phyloP scores from a whole-genome alignment of 2,329 filamentous ascomycete genomes.

The Grosmannia penicillata region DNA sequence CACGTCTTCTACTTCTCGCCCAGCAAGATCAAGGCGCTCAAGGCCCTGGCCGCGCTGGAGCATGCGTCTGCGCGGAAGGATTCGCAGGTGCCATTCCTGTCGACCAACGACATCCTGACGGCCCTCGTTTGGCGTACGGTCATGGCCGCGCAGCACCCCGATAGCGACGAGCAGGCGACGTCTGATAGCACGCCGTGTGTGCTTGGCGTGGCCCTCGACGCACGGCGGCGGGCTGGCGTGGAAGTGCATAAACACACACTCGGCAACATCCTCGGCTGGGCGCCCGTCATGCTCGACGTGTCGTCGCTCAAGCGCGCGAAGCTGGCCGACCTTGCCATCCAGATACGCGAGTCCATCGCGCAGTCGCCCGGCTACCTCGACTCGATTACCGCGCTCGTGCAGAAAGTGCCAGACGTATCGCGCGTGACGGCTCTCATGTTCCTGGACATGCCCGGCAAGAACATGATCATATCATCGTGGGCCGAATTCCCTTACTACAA shows the following conservation, averaged over 20 bases:
- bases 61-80: not conserved
- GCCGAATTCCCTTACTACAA: slow-evolving; percentile 2
- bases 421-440: not conserved
- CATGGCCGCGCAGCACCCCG: not conserved
- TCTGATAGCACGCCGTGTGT: not conserved
- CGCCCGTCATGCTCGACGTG: not conserved
- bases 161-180: not conserved
- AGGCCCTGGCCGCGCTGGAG: not conserved
- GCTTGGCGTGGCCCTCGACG: slow-evolving; percentile 1
- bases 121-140: slow-evolving; percentile 1
- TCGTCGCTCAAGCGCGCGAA: not conserved
- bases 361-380: not conserved
- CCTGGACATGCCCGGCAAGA: slow-evolving; percentile 1
- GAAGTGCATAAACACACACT: slow-evolving; percentile 1
- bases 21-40: not conserved
- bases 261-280: slow-evolving; percentile 2
- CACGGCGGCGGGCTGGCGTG: not conserved
- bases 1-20: slow-evolving; percentile 2
- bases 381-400: not conserved
- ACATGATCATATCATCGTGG: slow-evolving; percentile 1
- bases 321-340: not conserved
- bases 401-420: not conserved
- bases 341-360: not conserved
- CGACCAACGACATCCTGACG: slow-evolving; percentile 1
- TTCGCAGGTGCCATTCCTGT: not conserved